Evolutionary conservation across 2,329 filamentous ascomycete species (phyloP).

Genomic region (Cladosporium sp.): DNA sequence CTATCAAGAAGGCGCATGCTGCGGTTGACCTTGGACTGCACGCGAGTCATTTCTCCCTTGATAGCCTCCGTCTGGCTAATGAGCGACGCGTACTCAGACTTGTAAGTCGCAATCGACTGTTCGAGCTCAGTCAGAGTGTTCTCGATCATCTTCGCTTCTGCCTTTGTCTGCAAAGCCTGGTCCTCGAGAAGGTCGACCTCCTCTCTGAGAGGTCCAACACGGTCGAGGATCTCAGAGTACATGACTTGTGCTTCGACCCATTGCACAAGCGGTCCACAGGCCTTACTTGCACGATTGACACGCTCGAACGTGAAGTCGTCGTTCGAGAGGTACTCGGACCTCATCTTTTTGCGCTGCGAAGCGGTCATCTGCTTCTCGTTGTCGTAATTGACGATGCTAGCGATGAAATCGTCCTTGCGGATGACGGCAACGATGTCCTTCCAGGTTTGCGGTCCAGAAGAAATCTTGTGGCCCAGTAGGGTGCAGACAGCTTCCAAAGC

Average conservation of each 20-base stretch:
- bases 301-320: slow-evolving; percentile 95
- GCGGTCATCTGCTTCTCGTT: slow-evolving; percentile 94
- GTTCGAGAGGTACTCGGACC: slow-evolving; percentile 84
- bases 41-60: slow-evolving; percentile 92
- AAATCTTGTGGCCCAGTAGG: slow-evolving; percentile 81
- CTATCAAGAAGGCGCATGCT: slow-evolving; percentile 93
- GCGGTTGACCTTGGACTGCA: slow-evolving; percentile 96
- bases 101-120: slow-evolving; percentile 88
- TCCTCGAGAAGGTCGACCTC: slow-evolving; percentile 86
- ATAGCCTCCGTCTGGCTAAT: slow-evolving; percentile 97
- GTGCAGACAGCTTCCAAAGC: slow-evolving; percentile 96
- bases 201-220: slow-evolving; percentile 84
- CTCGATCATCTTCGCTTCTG: slow-evolving; percentile 86
- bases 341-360: slow-evolving; percentile 77
- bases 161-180: slow-evolving; percentile 85
- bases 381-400: slow-evolving; percentile 94
- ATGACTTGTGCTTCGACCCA: slow-evolving; percentile 97
- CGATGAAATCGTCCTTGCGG: slow-evolving; percentile 92
- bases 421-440: slow-evolving; percentile 85
- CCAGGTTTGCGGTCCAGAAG: slow-evolving; percentile 59
- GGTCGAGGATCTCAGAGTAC: slow-evolving; percentile 94
- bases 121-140: slow-evolving; percentile 81
- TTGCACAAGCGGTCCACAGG: slow-evolving; percentile 92
- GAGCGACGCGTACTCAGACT: slow-evolving; percentile 89
- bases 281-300: slow-evolving; percentile 93